Evolutionary conservation across 345 rosid genomes (phyloP), one percentile per base, ranked within the genome.

Genomic region (Kandelia obovata): DNA sequence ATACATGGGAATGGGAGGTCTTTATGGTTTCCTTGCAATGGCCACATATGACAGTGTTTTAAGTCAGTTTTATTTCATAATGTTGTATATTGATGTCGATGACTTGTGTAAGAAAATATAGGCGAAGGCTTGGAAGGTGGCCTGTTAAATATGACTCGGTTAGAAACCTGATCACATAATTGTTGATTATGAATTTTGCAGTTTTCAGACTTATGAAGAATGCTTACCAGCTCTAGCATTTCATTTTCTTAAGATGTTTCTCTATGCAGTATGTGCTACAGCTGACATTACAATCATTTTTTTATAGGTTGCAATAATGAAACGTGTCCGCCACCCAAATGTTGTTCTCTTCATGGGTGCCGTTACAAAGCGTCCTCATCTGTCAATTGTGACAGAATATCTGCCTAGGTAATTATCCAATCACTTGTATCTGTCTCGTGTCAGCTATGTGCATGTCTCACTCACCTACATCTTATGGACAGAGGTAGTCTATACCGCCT

Each of bases 311-410:
- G 91, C 97, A 34, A 94, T 94, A 72, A 89, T 94, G 98, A 94
- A 94, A 81, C 95, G 97, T 5, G 89, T 91, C 34, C 92, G 98
- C 71, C 98, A 94, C 82, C 97, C 97, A 46, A 91, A 91, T 78
- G 95, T 94, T 55, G 98, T 94, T 78, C 97, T 94, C 70, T 94
- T 94, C 81, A 94, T 94, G 98, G 98, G 98, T 61, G 97, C 98
- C n/a, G 97, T 94, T 37, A 94, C 97, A 58, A 88, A 89, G 82
- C 83, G 78, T 47, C 89, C 96, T 57, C 90, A 89, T 70, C 80
- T 94, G 64, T 94, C 98, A 57, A 94, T 94, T 61, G 89, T 94
- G 78, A 89, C 97, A 57, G 97, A 94, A 71, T 94, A 94, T 73
- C 83, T 94, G 58, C 97, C 97, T 5, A 88, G 98, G 98, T 89